Evolutionary conservation across 257 asterid genomes (phyloP).

Genomic region (Plantago elongata): DNA sequence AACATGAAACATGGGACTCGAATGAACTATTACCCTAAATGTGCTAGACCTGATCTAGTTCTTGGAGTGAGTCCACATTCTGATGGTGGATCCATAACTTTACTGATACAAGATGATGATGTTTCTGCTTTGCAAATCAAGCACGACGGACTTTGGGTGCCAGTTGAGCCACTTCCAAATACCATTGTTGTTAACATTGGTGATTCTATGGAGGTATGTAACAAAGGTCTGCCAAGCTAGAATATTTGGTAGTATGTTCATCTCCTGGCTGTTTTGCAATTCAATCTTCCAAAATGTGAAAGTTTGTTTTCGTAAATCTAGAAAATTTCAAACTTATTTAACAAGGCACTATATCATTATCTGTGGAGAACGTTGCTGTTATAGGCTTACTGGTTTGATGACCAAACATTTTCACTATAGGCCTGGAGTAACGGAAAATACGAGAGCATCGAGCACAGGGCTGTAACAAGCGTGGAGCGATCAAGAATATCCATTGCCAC

Average conservation of each 20-base stretch:
- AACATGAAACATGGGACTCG: conserved; percentile 31
- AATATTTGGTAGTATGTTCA: too few relatives aligned
- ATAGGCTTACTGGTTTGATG: not conserved
- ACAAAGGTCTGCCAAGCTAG: not conserved
- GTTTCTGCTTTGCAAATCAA: conserved; percentile 31
- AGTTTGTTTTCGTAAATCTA: too few relatives aligned
- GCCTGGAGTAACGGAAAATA: conserved; percentile 49
- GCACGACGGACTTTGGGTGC: conserved; percentile 40
- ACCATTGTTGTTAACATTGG: conserved; percentile 41
- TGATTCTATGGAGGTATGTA: conserved; percentile 35
- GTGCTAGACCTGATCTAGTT: conserved; percentile 41
- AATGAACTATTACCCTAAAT: conserved; percentile 39
- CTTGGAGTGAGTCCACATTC: conserved; percentile 48
- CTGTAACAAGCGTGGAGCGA: conserved; percentile 24
- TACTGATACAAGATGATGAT: conserved; percentile 35
- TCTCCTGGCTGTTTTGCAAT: too few relatives aligned
- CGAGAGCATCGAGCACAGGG: conserved; percentile 45
- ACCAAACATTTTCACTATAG: conserved; percentile 14
- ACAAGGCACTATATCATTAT: too few relatives aligned
- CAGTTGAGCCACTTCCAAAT: conserved; percentile 34
- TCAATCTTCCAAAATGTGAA: too few relatives aligned
- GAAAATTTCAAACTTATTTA: too few relatives aligned
- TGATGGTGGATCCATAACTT: conserved; percentile 31
- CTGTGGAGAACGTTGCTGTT: too few relatives aligned
- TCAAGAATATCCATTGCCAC: conserved; percentile 33